phyloP scores from a whole-genome alignment of 208 protist species.

The Endotrypanum monterogeii region DNA sequence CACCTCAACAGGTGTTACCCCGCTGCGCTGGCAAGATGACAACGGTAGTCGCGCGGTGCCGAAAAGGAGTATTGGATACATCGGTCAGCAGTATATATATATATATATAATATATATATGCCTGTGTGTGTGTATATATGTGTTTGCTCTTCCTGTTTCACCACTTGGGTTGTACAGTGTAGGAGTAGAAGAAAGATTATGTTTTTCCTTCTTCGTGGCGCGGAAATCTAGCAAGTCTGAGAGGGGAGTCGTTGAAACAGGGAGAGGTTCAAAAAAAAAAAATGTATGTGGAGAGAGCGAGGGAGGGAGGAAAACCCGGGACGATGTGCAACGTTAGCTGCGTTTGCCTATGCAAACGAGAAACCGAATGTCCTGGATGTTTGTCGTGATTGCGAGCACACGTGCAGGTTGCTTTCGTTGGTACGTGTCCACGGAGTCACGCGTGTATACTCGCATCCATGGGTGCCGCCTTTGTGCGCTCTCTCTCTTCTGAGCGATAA shows the following conservation, averaged over 20 bases:
- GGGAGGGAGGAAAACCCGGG: not conserved
- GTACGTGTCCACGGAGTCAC: not conserved
- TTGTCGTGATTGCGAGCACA: not conserved
- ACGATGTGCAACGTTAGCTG: not conserved
- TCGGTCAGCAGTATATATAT: no score
- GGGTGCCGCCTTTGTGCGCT: not conserved
- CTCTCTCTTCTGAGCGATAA: not conserved
- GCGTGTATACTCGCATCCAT: not conserved
- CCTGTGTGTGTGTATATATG: not conserved
- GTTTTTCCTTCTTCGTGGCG: no score
- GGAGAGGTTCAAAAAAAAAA: not conserved
- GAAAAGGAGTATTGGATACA: no score
- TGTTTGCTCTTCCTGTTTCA: slow-evolving; percentile 3
- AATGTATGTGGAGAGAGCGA: not conserved
- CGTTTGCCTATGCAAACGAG: not conserved
- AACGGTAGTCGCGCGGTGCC: no score
- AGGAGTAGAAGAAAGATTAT: no score
- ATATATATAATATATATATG: no score
- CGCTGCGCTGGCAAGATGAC: no score
- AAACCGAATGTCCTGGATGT: not conserved
- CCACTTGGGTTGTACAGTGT: no score
- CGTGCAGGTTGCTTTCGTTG: not conserved
- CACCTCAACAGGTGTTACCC: no score
- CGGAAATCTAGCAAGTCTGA: no score
- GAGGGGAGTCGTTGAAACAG: no score